phyloP scores from a whole-genome alignment of 2,329 filamentous ascomycete genomes.

The Ophiostoma sp. region DNA sequence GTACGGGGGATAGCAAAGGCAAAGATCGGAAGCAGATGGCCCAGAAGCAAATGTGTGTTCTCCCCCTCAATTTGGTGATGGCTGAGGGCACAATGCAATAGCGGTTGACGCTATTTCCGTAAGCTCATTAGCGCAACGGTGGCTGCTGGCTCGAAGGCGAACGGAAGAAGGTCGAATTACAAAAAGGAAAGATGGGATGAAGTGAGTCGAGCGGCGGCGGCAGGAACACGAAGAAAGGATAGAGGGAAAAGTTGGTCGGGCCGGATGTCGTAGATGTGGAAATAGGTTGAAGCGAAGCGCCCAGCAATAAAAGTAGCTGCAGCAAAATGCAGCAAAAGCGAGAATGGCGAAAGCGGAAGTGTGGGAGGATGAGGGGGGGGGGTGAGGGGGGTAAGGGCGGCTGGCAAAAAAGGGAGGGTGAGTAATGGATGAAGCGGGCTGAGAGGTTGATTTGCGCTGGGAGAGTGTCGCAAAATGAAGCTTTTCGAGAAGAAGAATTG shows the following conservation, averaged over 20 bases:
- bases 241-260: background rate
- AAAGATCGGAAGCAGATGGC: background rate
- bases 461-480: constrained; percentile 6
- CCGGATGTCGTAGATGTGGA: background rate
- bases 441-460: background rate
- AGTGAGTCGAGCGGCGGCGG: background rate
- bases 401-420: constrained; percentile 8
- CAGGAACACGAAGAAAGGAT: background rate
- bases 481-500: constrained; percentile 9
- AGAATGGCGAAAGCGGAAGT: constrained; percentile 7
- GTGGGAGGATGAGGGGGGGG: constrained; percentile 2
- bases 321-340: constrained; percentile 1
- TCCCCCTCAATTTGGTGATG: background rate
- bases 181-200: too few species aligned
- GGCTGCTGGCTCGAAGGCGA: constrained; percentile 12
- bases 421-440: background rate
- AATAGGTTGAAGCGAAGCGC: constrained; percentile 5
- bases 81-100: background rate
- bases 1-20: background rate
- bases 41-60: background rate
- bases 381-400: background rate
- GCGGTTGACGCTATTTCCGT: constrained; percentile 13
- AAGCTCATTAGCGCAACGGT: constrained; percentile 20
- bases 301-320: background rate
- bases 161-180: too few species aligned